Percentiles rank a stretch among this genome's conserved stretches.
Evolutionary conservation across 257 asterid genomes (phyloP).

Genomic region (Pogostemon cablin): DNA sequence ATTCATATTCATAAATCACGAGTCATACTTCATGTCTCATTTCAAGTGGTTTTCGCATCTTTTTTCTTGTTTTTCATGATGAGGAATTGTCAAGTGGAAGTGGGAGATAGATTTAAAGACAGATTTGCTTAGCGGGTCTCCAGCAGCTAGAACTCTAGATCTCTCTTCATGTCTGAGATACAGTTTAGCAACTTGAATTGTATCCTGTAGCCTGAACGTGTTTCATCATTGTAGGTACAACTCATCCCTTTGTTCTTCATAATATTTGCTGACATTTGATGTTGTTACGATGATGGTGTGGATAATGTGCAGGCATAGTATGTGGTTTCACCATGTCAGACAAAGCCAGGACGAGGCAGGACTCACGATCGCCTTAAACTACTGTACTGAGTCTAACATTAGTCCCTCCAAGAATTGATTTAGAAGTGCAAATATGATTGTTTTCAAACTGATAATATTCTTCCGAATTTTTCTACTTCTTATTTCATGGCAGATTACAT

Average conservation of each 20-base stretch:
- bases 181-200: neutral
- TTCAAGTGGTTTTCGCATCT: too few species aligned
- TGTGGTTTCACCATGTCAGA: constrained; percentile 95
- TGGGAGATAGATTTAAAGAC: too few species aligned
- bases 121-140: too few species aligned
- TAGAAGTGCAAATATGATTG: too few species aligned
- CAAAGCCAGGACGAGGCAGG: constrained; percentile 69
- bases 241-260: neutral
- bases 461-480: too few species aligned
- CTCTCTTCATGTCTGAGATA: neutral
- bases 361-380: constrained; percentile 83
- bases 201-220: neutral
- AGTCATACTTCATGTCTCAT: too few species aligned
- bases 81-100: too few species aligned
- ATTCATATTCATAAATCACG: too few species aligned
- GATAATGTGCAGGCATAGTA: constrained; percentile 79
- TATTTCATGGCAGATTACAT: too few species aligned
- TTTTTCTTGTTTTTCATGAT: too few species aligned
- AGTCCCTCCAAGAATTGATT: too few species aligned
- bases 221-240: neutral
- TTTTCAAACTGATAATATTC: too few species aligned
- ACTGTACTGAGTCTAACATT: constrained; percentile 47
- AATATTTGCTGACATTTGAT: neutral
- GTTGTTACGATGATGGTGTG: neutral
- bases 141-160: neutral